Conservation (phyloP, 192 early-diverging fungal genomes). For the Phlyctochytrium arcticum region DNA sequence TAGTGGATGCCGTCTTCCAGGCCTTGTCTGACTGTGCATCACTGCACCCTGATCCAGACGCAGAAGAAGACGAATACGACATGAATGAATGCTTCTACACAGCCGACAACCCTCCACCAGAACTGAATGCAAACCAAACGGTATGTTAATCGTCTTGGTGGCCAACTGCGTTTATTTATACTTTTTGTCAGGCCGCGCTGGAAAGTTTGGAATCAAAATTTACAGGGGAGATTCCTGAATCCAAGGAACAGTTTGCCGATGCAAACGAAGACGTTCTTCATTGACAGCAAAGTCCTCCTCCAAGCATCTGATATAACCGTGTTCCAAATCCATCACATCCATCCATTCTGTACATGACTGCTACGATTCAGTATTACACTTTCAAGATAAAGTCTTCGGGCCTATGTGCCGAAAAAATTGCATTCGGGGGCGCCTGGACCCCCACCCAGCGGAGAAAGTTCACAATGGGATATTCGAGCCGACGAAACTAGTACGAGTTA, state of each 20-base stretch:
- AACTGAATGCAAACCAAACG: conserved; percentile 21
- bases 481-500: conserved; percentile 3
- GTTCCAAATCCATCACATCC: neutral
- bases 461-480: conserved; percentile 5
- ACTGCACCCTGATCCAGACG: conserved; percentile 62
- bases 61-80: conserved; percentile 32
- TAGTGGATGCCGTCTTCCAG: conserved; percentile 66
- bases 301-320: neutral
- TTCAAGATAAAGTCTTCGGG: conserved; percentile 1
- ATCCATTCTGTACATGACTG: neutral
- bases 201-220: conserved; percentile 20
- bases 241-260: conserved; percentile 19
- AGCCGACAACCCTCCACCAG: conserved; percentile 1
- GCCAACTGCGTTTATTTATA: neutral
- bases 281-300: neutral
- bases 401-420: neutral
- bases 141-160: neutral
- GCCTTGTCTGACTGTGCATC: conserved; percentile 63
- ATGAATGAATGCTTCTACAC: conserved; percentile 29
- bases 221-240: conserved; percentile 6
- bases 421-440: neutral
- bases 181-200: conserved; percentile 14
- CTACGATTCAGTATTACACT: neutral
- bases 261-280: conserved; percentile 21
- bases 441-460: conserved; percentile 1